Evolutionary conservation across 352 stramenopile genomes (phyloP), one percentile per base, ranked within the genome.

Genomic region (Phytophthora lateralis): DNA sequence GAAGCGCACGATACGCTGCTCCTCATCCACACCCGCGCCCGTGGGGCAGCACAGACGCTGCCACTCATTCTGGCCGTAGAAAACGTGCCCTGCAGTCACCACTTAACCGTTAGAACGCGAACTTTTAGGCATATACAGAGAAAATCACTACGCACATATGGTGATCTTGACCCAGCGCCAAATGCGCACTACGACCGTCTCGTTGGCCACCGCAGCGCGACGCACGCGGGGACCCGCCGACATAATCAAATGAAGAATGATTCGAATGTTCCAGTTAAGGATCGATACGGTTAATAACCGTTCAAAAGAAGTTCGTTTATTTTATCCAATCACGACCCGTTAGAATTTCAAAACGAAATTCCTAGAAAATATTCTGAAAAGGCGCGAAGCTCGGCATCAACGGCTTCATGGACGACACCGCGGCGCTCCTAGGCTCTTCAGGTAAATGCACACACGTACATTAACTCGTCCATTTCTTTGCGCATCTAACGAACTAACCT

Each of bases 111-210:
- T 43, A 41, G 35, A 20, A 5, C 35, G 35, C 35, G 15, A 8
- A 18, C 5, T 41, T 41, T 12, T 12, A 10, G 15, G 3, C 35
- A 41, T 2, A 41, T 2, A 18, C 15, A 41, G 3, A 41, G 35
- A 6, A 11, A 43, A 15, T 8, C 9, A 34, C 7, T 1, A 60
- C 77, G 20, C 39, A 89, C 76, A 82, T 8, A 90, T 56, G 5
- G 72, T 80, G 17, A 76, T 76, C 66, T 88, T 85, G 6, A 93
- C 32, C 84, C 84, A 93, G 47, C 84, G 76, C 84, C 81, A 93
- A 9, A 90, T 54, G 50, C 73, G 75, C 55, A 73, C 63, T 35
- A 91, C 56, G 17, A 90, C 39, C 37, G 71, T 71, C 66, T 87
- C 63, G 55, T 88, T 84, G 27, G 69, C 69, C 37, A 72, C 71